Evolutionary conservation across 2,329 filamentous ascomycete species (phyloP).

Genomic region (Fusarium veterinarium): DNA sequence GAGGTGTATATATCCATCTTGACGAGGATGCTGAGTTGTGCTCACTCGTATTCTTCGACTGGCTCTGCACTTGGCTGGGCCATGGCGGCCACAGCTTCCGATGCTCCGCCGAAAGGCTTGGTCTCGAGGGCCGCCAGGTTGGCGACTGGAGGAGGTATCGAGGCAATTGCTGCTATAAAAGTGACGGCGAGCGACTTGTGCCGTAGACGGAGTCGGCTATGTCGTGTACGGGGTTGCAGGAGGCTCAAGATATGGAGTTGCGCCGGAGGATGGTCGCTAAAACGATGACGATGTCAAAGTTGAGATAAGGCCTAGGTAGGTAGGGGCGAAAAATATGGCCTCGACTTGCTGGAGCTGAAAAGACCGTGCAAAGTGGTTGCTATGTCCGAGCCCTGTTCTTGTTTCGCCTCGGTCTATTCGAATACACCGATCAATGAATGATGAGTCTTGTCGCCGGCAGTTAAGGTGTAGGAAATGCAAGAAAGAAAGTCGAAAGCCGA

Average conservation of each 20-base stretch:
- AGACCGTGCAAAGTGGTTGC: constrained; percentile 17
- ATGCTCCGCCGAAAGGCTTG: constrained; percentile 70
- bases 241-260: constrained; percentile 10
- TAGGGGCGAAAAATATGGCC: constrained; percentile 32
- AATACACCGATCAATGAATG: constrained; percentile 15
- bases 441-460: not conserved
- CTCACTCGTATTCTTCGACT: constrained; percentile 75
- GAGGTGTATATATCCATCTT: not conserved
- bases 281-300: constrained; percentile 34
- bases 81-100: constrained; percentile 76
- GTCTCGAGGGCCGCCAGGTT: constrained; percentile 72
- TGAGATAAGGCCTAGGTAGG: constrained; percentile 27
- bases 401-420: constrained; percentile 9
- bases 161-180: constrained; percentile 31
- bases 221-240: not conserved
- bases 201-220: constrained; percentile 16
- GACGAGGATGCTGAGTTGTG: not conserved
- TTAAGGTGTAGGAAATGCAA: constrained; percentile 3
- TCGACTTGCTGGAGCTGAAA: constrained; percentile 30
- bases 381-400: constrained; percentile 2
- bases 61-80: constrained; percentile 74
- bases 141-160: constrained; percentile 52
- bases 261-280: constrained; percentile 20
- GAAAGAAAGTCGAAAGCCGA: constrained; percentile 25
- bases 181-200: constrained; percentile 12